Evolutionary conservation across 164 flowering plant genomes (phyloP).

Genomic region (Buxus sempervirens): DNA sequence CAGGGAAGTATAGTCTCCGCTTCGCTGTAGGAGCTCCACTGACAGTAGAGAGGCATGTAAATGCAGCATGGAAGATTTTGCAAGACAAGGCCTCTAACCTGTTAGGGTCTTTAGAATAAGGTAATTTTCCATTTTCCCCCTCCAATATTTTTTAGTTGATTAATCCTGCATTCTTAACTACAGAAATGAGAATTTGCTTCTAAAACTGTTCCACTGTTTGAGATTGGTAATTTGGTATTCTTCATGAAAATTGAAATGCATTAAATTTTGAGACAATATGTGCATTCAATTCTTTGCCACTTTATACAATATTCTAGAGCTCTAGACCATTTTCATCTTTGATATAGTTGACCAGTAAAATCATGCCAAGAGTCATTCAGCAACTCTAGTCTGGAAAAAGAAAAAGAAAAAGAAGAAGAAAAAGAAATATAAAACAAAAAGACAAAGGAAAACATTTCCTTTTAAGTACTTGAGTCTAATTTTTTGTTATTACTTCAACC

Average conservation of each 20-base stretch:
- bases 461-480: too few relatives aligned
- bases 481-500: too few relatives aligned
- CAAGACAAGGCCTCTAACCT: slow-evolving; percentile 63
- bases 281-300: not conserved
- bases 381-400: too few relatives aligned
- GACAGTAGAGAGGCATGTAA: slow-evolving; percentile 75
- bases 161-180: not conserved
- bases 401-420: too few relatives aligned
- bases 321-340: not conserved
- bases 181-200: too few relatives aligned
- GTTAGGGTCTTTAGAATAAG: slow-evolving; percentile 14
- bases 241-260: not conserved
- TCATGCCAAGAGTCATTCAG: too few relatives aligned
- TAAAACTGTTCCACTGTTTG: too few relatives aligned
- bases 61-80: slow-evolving; percentile 67
- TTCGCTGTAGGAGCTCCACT: slow-evolving; percentile 81
- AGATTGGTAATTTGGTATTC: not conserved
- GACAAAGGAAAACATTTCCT: too few relatives aligned
- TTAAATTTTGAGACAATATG: not conserved
- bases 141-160: not conserved
- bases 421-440: too few relatives aligned
- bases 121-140: not conserved
- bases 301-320: not conserved
- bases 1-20: slow-evolving; percentile 55
- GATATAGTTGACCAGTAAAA: not conserved